These are phyloP conservation scores for Auriscalpium orientale DNA, from an alignment of 768 basidiomycete species.

Conservation along the genomic window DNA sequence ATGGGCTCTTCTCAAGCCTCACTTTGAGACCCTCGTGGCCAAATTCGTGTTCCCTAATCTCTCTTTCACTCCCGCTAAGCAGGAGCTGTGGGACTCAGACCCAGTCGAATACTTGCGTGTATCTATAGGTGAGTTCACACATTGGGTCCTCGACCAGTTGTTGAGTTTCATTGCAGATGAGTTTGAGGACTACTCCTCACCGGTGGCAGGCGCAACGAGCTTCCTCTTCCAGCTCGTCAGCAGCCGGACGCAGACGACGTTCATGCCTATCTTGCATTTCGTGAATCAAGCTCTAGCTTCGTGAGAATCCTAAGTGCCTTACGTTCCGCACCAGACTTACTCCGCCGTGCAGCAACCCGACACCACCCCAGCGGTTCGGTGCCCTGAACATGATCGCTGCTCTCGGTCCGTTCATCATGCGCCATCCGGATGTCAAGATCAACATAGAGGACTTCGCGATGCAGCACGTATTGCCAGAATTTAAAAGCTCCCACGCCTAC, in stretches of 20 bases:
- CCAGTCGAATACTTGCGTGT: constrained; percentile 77
- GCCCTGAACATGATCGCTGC: constrained; percentile 78
- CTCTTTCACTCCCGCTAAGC: constrained; percentile 61
- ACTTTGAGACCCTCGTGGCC: constrained; percentile 69
- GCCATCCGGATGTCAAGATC: constrained; percentile 70
- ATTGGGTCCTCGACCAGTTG: background rate
- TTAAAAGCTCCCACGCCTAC: constrained; percentile 58
- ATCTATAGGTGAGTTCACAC: constrained; percentile 47
- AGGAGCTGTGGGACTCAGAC: constrained; percentile 72
- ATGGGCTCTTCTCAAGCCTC: constrained; percentile 82
- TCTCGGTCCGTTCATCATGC: constrained; percentile 74
- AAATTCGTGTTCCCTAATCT: constrained; percentile 83
- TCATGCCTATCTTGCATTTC: constrained; percentile 72
- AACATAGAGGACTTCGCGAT: constrained; percentile 75
- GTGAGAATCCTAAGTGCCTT: constrained; percentile 29
- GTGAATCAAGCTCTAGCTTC: constrained; percentile 67
- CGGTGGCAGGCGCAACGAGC: constrained; percentile 69
- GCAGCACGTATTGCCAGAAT: constrained; percentile 68
- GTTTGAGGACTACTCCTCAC: constrained; percentile 70
- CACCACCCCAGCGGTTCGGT: constrained; percentile 68
- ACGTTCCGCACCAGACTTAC: background rate
- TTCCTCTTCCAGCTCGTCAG: constrained; percentile 74
- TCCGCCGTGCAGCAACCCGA: constrained; percentile 30
- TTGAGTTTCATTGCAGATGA: constrained; percentile 50
- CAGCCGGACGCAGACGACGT: constrained; percentile 75